These are phyloP conservation scores for Diutina neorugosa DNA, from an alignment of 1,139 yeast genomes.

Conservation along the genomic window DNA sequence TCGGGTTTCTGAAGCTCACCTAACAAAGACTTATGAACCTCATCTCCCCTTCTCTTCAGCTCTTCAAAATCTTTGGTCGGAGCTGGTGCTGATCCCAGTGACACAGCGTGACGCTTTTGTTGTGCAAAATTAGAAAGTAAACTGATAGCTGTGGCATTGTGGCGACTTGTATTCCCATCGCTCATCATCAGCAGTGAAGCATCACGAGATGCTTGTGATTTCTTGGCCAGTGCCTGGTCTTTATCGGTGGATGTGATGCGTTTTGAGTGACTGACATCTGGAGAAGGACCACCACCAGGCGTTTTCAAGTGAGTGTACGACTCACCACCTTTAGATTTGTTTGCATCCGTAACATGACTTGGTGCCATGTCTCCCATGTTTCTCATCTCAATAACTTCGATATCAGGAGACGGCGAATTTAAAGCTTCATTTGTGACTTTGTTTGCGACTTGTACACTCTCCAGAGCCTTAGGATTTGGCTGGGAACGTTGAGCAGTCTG, in stretches of 20 bases:
- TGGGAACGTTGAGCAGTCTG: no score
- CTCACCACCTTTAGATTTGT: no score
- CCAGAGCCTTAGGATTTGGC: no score
- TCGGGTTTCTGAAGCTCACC: not conserved
- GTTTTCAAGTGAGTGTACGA: no score
- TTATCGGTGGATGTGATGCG: not conserved
- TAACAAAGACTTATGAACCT: not conserved
- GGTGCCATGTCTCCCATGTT: no score
- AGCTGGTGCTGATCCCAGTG: not conserved
- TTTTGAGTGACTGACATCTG: no score
- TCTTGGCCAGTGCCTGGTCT: not conserved
- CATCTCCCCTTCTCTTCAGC: not conserved
- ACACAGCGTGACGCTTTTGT: not conserved
- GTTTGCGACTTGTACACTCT: no score
- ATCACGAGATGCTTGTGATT: not conserved
- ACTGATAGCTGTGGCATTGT: not conserved
- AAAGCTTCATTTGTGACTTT: no score
- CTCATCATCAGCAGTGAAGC: not conserved
- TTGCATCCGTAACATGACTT: no score
- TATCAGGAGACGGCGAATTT: no score
- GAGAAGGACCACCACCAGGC: no score
- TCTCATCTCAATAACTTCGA: no score
- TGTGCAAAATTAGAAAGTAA: not conserved
- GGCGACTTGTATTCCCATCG: not conserved
- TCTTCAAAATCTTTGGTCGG: not conserved